Conservation (phyloP, 139 green algal species). For the Mychonastes homosphaera region DNA sequence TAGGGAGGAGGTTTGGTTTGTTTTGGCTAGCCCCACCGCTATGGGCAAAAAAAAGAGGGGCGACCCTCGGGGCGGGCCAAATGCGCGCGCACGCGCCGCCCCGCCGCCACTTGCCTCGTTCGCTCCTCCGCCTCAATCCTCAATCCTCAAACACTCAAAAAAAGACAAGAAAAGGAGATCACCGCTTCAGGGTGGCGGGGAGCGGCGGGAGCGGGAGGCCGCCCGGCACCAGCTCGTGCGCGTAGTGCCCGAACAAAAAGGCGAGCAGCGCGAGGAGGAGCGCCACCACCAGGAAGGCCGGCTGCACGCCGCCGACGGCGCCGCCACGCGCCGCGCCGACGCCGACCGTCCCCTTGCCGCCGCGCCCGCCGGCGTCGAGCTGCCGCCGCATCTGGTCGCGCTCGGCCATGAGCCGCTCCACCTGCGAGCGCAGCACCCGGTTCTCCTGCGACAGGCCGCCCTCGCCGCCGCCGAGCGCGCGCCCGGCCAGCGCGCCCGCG, state of each 20-base stretch:
- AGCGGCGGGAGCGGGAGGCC: no score
- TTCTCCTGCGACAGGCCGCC: constrained; percentile 10
- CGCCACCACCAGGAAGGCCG: constrained; percentile 11
- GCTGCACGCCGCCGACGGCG: neutral
- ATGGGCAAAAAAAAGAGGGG: no score
- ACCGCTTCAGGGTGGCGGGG: no score
- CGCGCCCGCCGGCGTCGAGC: neutral
- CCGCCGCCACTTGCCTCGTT: no score
- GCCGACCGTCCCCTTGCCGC: neutral
- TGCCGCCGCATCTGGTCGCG: neutral
- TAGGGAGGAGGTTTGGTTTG: no score
- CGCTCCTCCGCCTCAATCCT: no score
- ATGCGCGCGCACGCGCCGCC: no score
- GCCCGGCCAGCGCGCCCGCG: neutral
- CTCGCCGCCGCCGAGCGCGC: neutral
- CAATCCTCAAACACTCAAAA: no score
- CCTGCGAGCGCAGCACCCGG: constrained; percentile 5
- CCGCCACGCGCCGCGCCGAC: neutral
- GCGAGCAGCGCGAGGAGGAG: constrained; percentile 16
- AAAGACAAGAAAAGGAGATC: no score
- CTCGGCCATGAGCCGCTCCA: constrained; percentile 11
- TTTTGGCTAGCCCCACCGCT: no score
- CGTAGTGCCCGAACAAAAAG: constrained; percentile 17
- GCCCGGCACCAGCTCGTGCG: no score
- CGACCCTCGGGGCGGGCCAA: no score